Conservation (phyloP, 176 grass and related monocot genomes). For the Puya raimondii region DNA sequence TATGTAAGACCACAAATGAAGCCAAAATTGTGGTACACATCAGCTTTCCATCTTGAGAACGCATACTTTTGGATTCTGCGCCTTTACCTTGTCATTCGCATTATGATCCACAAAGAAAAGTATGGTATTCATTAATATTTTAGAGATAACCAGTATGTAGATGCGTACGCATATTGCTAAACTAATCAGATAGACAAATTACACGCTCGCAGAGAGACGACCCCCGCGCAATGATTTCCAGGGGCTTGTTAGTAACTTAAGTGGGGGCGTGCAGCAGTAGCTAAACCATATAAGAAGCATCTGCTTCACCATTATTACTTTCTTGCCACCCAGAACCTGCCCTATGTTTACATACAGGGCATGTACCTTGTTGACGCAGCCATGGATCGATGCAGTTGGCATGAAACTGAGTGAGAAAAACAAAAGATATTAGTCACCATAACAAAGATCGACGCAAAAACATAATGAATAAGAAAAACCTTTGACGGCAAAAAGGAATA, state of each 20-base stretch:
- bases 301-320: constrained; percentile 24
- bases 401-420: constrained; percentile 55
- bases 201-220: no score
- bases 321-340: constrained; percentile 44
- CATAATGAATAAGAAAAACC: background rate
- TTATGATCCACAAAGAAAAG: no score
- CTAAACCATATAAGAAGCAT: constrained; percentile 69
- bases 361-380: constrained; percentile 92
- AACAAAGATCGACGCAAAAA: background rate
- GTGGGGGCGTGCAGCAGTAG: background rate
- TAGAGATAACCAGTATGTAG: no score
- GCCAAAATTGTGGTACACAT: no score
- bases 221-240: constrained; percentile 2
- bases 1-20: no score
- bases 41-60: no score
- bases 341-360: constrained; percentile 86
- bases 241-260: constrained; percentile 18
- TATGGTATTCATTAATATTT: no score
- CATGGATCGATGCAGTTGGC: constrained; percentile 87
- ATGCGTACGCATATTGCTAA: no score
- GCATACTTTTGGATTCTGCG: no score
- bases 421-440: background rate
- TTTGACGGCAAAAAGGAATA: background rate
- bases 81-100: no score
- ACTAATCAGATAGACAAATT: no score